A percentile compares a stretch with the other conserved stretches of the same genome.
phyloP scores from a whole-genome alignment of 1,284 basidiomycete species.

The Ustilago trichophora region DNA sequence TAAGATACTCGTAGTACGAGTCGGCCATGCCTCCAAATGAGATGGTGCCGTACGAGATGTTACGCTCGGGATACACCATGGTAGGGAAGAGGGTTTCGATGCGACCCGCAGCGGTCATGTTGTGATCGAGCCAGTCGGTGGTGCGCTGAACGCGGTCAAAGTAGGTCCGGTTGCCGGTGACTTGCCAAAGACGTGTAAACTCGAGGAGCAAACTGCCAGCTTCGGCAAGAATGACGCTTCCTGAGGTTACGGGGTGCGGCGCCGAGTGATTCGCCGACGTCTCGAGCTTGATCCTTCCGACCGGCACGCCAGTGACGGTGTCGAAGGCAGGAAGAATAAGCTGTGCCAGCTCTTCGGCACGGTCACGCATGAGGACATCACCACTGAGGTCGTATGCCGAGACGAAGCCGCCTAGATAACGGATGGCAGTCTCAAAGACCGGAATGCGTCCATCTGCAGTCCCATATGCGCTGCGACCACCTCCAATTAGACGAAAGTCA shows the following conservation, averaged over 20 bases:
- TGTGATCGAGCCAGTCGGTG: slow-evolving; percentile 69
- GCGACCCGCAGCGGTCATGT: slow-evolving; percentile 64
- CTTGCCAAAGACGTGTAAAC: slow-evolving; percentile 69
- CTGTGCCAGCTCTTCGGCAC: slow-evolving; percentile 77
- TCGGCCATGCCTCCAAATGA: slow-evolving; percentile 70
- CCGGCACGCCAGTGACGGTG: slow-evolving; percentile 69
- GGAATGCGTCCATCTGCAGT: slow-evolving; percentile 68
- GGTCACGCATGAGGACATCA: slow-evolving; percentile 69
- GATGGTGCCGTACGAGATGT: slow-evolving; percentile 51
- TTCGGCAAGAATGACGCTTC: slow-evolving; percentile 63
- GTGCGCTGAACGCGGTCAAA: slow-evolving; percentile 70
- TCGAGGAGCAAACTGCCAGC: slow-evolving; percentile 71
- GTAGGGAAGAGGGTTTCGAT: slow-evolving; percentile 66
- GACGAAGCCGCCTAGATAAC: slow-evolving; percentile 83
- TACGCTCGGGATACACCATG: slow-evolving; percentile 66
- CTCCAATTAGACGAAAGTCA: slow-evolving; percentile 71
- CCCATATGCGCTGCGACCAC: slow-evolving; percentile 61
- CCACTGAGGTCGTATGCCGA: slow-evolving; percentile 85
- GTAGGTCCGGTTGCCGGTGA: slow-evolving; percentile 70
- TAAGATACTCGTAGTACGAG: slow-evolving; percentile 71
- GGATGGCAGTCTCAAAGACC: slow-evolving; percentile 88
- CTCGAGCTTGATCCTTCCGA: slow-evolving; percentile 56
- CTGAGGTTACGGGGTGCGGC: slow-evolving; percentile 8
- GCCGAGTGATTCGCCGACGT: slow-evolving; percentile 3
- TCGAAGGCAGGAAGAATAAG: slow-evolving; percentile 72